Conservation (phyloP, 2,329 filamentous ascomycete species). For the Trichoderma atroviride region DNA sequence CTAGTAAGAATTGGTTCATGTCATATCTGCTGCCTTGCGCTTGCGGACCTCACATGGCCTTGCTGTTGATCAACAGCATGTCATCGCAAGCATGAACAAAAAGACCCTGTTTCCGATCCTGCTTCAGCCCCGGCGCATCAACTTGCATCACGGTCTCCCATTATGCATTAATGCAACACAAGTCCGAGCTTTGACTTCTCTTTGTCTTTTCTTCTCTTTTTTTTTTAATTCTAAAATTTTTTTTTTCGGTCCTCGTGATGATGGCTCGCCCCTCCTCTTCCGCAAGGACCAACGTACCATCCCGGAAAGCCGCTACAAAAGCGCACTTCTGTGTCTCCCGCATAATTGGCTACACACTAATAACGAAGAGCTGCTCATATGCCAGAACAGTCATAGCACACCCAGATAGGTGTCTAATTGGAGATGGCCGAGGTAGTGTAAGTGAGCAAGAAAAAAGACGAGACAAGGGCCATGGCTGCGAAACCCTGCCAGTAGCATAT, state of each 20-base stretch:
- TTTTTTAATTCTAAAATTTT: background rate
- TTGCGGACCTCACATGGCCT: conserved; percentile 16
- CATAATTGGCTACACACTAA: conserved; percentile 15
- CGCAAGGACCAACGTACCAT: conserved; percentile 20
- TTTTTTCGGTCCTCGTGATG: conserved; percentile 25
- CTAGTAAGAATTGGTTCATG: background rate
- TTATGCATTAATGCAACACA: background rate
- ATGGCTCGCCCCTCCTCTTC: conserved; percentile 3
- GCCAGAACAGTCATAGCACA: background rate
- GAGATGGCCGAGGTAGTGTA: background rate
- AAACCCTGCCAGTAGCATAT: background rate
- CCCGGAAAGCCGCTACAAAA: conserved; percentile 9
- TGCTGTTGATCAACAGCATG: background rate
- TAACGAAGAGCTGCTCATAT: background rate
- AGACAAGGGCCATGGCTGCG: conserved; percentile 7
- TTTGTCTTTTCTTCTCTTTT: conserved; percentile 13
- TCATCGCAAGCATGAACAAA: background rate
- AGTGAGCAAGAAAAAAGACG: conserved; percentile 1
- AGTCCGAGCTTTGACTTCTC: background rate
- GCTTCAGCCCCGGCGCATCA: conserved; percentile 2
- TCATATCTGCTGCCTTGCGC: background rate
- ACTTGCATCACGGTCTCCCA: background rate
- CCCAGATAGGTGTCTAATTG: background rate
- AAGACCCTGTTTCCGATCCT: background rate
- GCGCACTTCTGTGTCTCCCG: background rate